phyloP scores from a whole-genome alignment of 2,329 filamentous ascomycete species.

The Stenocarpella maydis region DNA sequence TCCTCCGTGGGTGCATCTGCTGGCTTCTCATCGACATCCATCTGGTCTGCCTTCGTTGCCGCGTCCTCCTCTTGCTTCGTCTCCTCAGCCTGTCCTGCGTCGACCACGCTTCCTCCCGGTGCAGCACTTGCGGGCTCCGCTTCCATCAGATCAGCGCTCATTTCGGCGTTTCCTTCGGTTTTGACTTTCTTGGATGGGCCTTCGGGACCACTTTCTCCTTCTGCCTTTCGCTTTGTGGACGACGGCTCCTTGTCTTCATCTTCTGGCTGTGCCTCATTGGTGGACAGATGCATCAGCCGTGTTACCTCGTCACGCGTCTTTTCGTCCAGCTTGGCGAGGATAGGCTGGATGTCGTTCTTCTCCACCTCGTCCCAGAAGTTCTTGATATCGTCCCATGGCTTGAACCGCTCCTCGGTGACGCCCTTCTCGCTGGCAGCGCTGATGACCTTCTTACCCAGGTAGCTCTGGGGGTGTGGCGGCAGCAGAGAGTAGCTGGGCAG shows the following conservation, averaged over 20 bases:
- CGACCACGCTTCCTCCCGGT: not conserved
- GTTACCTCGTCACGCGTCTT: conserved; percentile 70
- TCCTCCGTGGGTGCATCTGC: not conserved
- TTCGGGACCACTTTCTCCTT: conserved; percentile 22
- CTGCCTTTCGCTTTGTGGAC: conserved; percentile 32
- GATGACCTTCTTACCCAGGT: conserved; percentile 82
- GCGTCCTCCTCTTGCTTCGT: conserved; percentile 9
- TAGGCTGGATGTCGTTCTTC: conserved; percentile 79
- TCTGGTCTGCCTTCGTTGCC: not conserved
- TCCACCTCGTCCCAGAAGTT: conserved; percentile 86
- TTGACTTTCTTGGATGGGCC: conserved; percentile 25
- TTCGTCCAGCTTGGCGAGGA: conserved; percentile 69
- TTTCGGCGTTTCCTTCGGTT: conserved; percentile 29
- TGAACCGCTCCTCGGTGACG: conserved; percentile 72
- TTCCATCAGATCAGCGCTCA: not conserved
- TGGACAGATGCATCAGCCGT: conserved; percentile 62
- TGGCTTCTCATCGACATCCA: conserved; percentile 25
- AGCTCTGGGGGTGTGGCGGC: conserved; percentile 90
- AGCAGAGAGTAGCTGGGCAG: conserved; percentile 93
- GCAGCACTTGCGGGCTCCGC: not conserved
- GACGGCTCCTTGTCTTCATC: conserved; percentile 29
- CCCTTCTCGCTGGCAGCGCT: conserved; percentile 78
- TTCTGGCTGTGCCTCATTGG: conserved; percentile 35
- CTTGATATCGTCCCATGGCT: conserved; percentile 78
- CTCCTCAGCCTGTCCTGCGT: conserved; percentile 15